A percentile compares a stretch with the other conserved stretches of the same genome.
Conservation (phyloP, 1,284 basidiomycete species). For the Athelia psychrophila region DNA sequence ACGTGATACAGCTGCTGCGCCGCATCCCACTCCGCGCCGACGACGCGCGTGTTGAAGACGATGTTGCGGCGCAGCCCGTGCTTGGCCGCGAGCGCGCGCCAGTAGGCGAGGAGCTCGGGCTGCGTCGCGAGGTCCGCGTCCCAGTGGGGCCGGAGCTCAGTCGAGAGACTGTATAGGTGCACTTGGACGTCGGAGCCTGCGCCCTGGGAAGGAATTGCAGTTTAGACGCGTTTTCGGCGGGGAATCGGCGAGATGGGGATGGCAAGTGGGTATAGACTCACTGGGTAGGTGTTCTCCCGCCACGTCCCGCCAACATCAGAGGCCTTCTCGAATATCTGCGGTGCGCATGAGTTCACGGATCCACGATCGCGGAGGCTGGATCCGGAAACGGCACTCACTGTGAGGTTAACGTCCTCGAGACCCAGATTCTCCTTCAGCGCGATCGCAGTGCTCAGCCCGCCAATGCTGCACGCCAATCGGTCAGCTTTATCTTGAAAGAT, state of each 20-base stretch:
- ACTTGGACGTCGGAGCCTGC: conserved; percentile 23
- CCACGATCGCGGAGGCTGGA: neutral
- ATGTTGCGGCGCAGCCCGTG: conserved; percentile 19
- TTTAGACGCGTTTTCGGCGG: no score
- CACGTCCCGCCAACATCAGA: conserved; percentile 33
- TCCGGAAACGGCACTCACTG: conserved; percentile 9
- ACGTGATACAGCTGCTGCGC: conserved; percentile 30
- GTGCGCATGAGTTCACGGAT: no score
- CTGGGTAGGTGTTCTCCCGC: conserved; percentile 29
- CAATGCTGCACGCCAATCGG: conserved; percentile 12
- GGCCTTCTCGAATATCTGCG: conserved; percentile 31
- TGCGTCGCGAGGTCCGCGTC: conserved; percentile 19
- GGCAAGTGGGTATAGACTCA: no score
- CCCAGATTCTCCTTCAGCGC: conserved; percentile 19
- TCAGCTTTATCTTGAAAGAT: no score
- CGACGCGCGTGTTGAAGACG: conserved; percentile 31
- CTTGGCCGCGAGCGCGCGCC: conserved; percentile 21
- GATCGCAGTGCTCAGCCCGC: conserved; percentile 19
- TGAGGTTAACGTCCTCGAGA: conserved; percentile 20
- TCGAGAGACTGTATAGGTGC: conserved; percentile 31
- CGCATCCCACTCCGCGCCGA: conserved; percentile 38
- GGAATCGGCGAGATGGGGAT: no score
- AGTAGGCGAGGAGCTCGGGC: conserved; percentile 29
- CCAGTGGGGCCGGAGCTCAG: conserved; percentile 30
- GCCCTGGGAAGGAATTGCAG: no score